Evolutionary conservation across 2,329 filamentous ascomycete genomes (phyloP).

Genomic region (Amesomyces nigricolor): DNA sequence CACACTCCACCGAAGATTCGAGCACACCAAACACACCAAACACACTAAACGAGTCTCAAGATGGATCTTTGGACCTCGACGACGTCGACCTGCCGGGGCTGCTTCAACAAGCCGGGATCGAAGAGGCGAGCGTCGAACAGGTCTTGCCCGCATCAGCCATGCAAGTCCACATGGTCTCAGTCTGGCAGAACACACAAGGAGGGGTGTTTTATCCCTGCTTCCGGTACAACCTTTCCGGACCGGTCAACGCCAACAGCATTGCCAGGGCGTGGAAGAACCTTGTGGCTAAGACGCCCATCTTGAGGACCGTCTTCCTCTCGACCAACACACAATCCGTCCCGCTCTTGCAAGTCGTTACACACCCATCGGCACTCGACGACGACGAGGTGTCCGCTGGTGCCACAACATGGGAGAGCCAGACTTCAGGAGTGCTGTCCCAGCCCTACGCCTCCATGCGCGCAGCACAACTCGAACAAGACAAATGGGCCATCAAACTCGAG

Average conservation of each 20-base stretch:
- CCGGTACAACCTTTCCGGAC: conserved; percentile 46
- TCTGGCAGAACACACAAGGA: conserved; percentile 65
- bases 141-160: conserved; percentile 68
- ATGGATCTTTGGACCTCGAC: not conserved
- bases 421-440: conserved; percentile 20
- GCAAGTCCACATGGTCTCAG: conserved; percentile 73
- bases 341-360: conserved; percentile 59
- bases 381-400: not conserved
- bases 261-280: conserved; percentile 57
- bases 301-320: conserved; percentile 62
- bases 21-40: not conserved
- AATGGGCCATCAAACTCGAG: conserved; percentile 43
- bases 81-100: conserved; percentile 37
- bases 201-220: conserved; percentile 71
- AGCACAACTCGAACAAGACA: conserved; percentile 12
- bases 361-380: conserved; percentile 22
- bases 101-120: conserved; percentile 37
- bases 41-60: too few relatives aligned
- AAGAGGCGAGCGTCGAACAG: conserved; percentile 43
- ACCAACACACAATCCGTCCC: conserved; percentile 44
- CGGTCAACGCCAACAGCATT: conserved; percentile 38
- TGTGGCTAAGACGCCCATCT: conserved; percentile 50
- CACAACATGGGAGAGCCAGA: not conserved
- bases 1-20: not conserved
- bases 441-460: conserved; percentile 22